Conservation (phyloP, 108 stramenopile genomes). For the Cylindrotheca fusiformis region DNA sequence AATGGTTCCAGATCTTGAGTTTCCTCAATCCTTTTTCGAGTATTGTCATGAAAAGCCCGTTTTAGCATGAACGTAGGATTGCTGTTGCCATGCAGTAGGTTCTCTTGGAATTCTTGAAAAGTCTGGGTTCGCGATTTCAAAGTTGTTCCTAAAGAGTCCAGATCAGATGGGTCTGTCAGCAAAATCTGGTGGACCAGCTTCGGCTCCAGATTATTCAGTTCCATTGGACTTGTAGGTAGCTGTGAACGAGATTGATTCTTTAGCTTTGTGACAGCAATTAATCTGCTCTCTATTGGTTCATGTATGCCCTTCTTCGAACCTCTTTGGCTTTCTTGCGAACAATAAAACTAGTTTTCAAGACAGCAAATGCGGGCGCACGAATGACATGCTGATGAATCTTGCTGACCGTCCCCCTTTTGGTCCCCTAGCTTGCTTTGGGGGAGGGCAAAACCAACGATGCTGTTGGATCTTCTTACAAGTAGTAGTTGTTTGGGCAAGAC, state of each 20-base stretch:
- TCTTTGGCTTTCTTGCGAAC: not conserved
- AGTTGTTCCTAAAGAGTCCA: slow-evolving; percentile 9
- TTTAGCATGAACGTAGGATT: slow-evolving; percentile 30
- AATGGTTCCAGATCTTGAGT: slow-evolving; percentile 16
- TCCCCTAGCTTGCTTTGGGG: too few species aligned
- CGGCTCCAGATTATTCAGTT: not conserved
- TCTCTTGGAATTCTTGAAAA: slow-evolving; percentile 8
- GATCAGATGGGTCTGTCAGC: slow-evolving; percentile 34
- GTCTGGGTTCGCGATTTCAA: not conserved
- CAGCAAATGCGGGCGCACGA: too few species aligned
- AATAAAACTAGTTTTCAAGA: not conserved
- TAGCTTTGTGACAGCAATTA: too few species aligned
- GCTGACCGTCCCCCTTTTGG: too few species aligned
- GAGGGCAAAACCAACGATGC: too few species aligned
- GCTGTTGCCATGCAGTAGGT: not conserved
- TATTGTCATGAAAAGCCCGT: slow-evolving; percentile 34
- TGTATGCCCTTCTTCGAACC: too few species aligned
- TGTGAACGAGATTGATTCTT: too few species aligned
- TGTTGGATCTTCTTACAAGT: too few species aligned
- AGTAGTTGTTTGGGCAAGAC: too few species aligned
- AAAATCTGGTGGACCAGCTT: slow-evolving; percentile 30
- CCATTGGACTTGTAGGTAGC: too few species aligned
- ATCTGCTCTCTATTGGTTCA: too few species aligned
- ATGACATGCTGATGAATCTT: too few species aligned
- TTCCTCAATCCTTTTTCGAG: not conserved